A percentile compares a stretch with the other conserved stretches of the same genome.
Conservation (phyloP, 371 early-diverging fungal genomes). For the Mucor circinelloides region DNA sequence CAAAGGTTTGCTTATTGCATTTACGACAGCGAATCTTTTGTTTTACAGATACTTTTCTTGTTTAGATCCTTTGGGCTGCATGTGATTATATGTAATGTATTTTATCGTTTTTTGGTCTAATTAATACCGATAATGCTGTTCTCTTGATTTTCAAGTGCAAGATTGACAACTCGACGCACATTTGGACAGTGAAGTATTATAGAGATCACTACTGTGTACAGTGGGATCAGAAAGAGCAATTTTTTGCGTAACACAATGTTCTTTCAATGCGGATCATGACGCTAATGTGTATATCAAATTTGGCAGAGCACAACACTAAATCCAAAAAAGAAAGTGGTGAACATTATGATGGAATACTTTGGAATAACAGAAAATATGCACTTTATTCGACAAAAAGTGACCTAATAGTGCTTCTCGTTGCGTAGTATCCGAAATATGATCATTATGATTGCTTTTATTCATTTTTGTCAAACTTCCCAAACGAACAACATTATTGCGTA, state of each 20-base stretch:
- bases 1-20: not conserved
- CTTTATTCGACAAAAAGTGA: not conserved
- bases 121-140: not conserved
- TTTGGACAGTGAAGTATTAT: not conserved
- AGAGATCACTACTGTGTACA: not conserved
- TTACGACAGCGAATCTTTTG: not conserved
- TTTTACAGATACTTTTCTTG: not conserved
- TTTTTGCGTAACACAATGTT: not conserved
- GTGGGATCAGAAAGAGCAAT: not conserved
- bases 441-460: not conserved
- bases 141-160: not conserved
- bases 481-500: not conserved
- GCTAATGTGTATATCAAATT: not conserved
- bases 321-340: not conserved
- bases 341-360: not conserved
- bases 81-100: not conserved
- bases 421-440: not conserved
- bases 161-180: too few relatives aligned
- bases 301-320: not conserved
- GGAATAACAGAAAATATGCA: not conserved
- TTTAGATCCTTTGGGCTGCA: not conserved
- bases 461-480: not conserved
- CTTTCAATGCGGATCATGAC: not conserved
- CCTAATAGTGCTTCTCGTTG: not conserved
- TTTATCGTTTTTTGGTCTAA: not conserved